phyloP scores from a whole-genome alignment of 768 basidiomycete genomes.

The Naematelia aurantialba region DNA sequence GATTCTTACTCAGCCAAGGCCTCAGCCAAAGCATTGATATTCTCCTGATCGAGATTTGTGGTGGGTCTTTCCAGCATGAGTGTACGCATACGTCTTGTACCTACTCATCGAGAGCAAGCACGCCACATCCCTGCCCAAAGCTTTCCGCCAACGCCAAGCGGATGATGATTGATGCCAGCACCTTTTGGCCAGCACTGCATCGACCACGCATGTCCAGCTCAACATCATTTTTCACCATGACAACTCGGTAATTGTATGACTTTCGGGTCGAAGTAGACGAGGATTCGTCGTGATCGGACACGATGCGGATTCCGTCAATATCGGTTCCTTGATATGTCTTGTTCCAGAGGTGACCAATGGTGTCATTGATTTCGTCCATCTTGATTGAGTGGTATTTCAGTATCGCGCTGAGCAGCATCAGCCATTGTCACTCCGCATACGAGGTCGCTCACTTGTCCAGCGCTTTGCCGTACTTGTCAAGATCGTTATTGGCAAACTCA shows the following conservation, averaged over 20 bases:
- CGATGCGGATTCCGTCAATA: constrained; percentile 94
- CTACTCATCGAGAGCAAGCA: constrained; percentile 86
- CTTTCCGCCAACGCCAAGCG: constrained; percentile 94
- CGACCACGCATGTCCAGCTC: constrained; percentile 99
- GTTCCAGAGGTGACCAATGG: constrained; percentile 94
- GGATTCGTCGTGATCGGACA: constrained; percentile 86
- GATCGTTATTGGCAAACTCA: constrained; percentile 92
- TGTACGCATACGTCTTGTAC: constrained; percentile 4
- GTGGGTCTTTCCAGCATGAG: constrained; percentile 60
- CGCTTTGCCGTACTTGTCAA: constrained; percentile 97
- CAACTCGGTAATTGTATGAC: constrained; percentile 96
- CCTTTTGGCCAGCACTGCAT: constrained; percentile 98
- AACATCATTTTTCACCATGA: constrained; percentile 98
- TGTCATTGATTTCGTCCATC: constrained; percentile 99
- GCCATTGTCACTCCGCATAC: background rate
- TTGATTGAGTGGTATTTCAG: constrained; percentile 97
- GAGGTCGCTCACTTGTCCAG: constrained; percentile 73
- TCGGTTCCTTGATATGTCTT: constrained; percentile 99
- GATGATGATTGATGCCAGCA: constrained; percentile 96
- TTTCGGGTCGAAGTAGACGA: constrained; percentile 65
- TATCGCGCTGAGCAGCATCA: constrained; percentile 66
- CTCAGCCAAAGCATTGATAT: constrained; percentile 86
- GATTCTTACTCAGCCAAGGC: constrained; percentile 79
- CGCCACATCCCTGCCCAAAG: constrained; percentile 96
- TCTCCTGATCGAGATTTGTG: constrained; percentile 91